These are phyloP conservation scores for Coniochaeta sp. DNA, from an alignment of 2,329 filamentous ascomycete genomes.

Conservation along the genomic window DNA sequence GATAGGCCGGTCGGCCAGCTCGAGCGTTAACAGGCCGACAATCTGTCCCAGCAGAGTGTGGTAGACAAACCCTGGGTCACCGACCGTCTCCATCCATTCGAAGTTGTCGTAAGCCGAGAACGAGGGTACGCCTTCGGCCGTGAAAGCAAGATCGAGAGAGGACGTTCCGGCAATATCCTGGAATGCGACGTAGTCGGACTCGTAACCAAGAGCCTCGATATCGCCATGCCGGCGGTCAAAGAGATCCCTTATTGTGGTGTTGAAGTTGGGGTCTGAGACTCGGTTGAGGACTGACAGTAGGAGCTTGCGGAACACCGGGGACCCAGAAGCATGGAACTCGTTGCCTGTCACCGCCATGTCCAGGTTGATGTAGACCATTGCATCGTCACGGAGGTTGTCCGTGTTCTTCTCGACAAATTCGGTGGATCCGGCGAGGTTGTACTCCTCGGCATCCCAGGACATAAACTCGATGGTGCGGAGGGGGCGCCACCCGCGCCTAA, in stretches of 20 bases:
- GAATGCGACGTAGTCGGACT: constrained; percentile 82
- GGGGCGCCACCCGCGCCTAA: constrained; percentile 75
- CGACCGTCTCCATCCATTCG: constrained; percentile 72
- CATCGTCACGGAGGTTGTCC: constrained; percentile 63
- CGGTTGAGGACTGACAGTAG: constrained; percentile 68
- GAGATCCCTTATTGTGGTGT: constrained; percentile 63
- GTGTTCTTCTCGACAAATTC: constrained; percentile 88
- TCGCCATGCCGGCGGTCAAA: constrained; percentile 61
- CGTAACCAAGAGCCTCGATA: constrained; percentile 63
- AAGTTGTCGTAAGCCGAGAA: constrained; percentile 87
- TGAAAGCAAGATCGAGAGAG: constrained; percentile 77
- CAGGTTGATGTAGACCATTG: constrained; percentile 84
- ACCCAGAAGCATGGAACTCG: constrained; percentile 70
- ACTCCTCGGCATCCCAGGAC: constrained; percentile 91
- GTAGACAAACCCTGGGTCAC: constrained; percentile 77
- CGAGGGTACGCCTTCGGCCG: constrained; percentile 57
- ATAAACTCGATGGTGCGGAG: constrained; percentile 94
- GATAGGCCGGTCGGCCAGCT: constrained; percentile 73
- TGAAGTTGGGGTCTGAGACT: constrained; percentile 62
- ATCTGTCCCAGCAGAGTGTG: constrained; percentile 75
- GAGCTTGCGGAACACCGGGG: constrained; percentile 68
- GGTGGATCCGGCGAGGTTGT: constrained; percentile 89
- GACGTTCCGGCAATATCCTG: constrained; percentile 86
- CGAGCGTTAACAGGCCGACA: constrained; percentile 73
- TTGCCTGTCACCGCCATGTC: constrained; percentile 72